These are phyloP conservation scores for Datisca glomerata DNA, from an alignment of 306 rosid genomes.

Conservation along the genomic window DNA sequence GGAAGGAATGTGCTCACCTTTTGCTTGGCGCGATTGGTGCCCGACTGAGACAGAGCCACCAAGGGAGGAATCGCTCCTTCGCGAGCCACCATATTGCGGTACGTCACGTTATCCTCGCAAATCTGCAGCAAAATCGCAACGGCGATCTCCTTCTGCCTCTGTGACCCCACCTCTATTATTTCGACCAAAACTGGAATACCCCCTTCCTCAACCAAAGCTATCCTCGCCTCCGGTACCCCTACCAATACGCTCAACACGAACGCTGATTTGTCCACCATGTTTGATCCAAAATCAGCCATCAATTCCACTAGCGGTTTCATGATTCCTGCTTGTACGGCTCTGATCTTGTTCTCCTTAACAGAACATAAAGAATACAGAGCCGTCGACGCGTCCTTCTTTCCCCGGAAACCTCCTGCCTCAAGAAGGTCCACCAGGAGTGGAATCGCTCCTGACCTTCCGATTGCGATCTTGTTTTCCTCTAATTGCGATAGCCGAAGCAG, in stretches of 20 bases:
- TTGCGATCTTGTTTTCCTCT: constrained; percentile 61
- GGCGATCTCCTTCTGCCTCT: constrained; percentile 81
- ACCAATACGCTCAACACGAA: constrained; percentile 74
- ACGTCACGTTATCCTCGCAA: constrained; percentile 51
- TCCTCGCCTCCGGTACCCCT: constrained; percentile 51
- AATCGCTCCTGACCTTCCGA: constrained; percentile 87
- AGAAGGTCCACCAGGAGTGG: constrained; percentile 65
- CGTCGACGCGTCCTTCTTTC: constrained; percentile 92
- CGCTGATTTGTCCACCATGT: constrained; percentile 93
- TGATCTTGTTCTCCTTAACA: constrained; percentile 68
- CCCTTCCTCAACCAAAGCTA: constrained; percentile 74
- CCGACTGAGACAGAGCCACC: constrained; percentile 78
- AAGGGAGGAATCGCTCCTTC: constrained; percentile 98
- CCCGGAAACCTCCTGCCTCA: constrained; percentile 56
- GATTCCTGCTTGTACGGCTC: constrained; percentile 72
- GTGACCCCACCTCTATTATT: constrained; percentile 77
- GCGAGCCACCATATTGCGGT: constrained; percentile 76
- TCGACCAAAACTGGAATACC: constrained; percentile 92
- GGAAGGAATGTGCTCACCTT: constrained; percentile 56
- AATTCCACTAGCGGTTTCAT: constrained; percentile 77
- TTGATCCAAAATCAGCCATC: constrained; percentile 85
- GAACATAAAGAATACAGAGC: constrained; percentile 74
- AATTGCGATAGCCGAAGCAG: constrained; percentile 65
- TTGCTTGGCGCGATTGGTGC: constrained; percentile 95
- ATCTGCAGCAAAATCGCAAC: constrained; percentile 59